Evolutionary conservation across 169 alveolate species (phyloP).

Genomic region (Cryptosporidium xiaoi): DNA sequence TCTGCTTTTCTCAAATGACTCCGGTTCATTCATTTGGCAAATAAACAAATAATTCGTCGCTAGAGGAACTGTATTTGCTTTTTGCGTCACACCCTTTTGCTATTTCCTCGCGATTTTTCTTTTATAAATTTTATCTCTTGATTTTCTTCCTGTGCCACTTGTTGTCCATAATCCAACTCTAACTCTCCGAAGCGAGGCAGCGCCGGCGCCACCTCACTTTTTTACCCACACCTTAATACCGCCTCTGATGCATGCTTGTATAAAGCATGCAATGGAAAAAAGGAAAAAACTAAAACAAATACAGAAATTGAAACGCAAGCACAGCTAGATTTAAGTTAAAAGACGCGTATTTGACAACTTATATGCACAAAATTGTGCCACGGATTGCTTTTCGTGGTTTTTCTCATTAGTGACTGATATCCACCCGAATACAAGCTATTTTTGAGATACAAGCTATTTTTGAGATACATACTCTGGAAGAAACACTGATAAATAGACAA

Average conservation of each 20-base stretch:
- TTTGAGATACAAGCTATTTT: too few relatives aligned
- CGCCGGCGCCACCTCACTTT: constrained; percentile 56
- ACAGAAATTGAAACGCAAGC: not conserved
- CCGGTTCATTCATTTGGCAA: constrained; percentile 28
- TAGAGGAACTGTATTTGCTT: not conserved
- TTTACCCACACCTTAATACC: constrained; percentile 57
- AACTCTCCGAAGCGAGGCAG: not conserved
- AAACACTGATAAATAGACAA: too few relatives aligned
- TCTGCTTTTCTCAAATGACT: constrained; percentile 38
- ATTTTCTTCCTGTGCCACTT: not conserved
- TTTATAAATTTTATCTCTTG: not conserved
- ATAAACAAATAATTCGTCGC: not conserved
- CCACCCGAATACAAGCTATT: too few relatives aligned
- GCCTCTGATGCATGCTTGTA: constrained; percentile 67
- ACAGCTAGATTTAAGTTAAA: too few relatives aligned
- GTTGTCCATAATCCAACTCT: not conserved
- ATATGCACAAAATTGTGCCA: too few relatives aligned
- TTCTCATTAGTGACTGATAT: too few relatives aligned
- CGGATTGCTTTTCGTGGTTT: too few relatives aligned
- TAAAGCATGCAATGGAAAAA: constrained; percentile 4
- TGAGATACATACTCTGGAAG: too few relatives aligned
- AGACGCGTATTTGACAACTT: too few relatives aligned
- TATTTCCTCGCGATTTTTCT: not conserved
- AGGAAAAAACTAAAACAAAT: not conserved
- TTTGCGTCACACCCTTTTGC: not conserved